phyloP scores from a whole-genome alignment of 805 yeast species.

The Candida glaebosa region DNA sequence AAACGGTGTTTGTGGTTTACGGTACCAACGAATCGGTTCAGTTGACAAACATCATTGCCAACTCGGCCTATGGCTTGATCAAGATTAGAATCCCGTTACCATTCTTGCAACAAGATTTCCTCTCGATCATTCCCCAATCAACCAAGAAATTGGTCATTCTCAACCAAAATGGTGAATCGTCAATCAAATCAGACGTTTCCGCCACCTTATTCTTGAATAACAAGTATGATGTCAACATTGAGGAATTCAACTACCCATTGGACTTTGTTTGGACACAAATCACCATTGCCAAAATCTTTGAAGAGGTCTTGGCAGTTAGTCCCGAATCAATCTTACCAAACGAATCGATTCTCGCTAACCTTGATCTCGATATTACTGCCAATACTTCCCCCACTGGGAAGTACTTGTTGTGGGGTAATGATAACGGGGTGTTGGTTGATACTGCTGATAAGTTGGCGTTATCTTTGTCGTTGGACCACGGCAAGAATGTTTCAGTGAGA shows the following conservation, averaged over 20 bases:
- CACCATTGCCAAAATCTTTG: slow-evolving; percentile 48
- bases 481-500: slow-evolving; percentile 50
- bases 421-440: slow-evolving; percentile 51
- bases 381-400: slow-evolving; percentile 43
- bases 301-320: slow-evolving; percentile 8
- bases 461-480: slow-evolving; percentile 61
- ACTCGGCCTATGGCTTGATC: slow-evolving; percentile 57
- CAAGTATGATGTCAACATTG: slow-evolving; percentile 36
- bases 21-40: slow-evolving; percentile 67
- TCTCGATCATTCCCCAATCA: slow-evolving; percentile 53
- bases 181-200: slow-evolving; percentile 66
- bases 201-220: slow-evolving; percentile 62
- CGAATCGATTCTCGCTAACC: slow-evolving; percentile 11
- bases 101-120: slow-evolving; percentile 62
- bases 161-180: slow-evolving; percentile 28
- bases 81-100: slow-evolving; percentile 79
- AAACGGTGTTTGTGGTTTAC: slow-evolving; percentile 75
- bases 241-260: slow-evolving; percentile 51
- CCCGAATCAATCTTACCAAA: slow-evolving; percentile 5
- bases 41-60: slow-evolving; percentile 43
- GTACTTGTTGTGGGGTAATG: slow-evolving; percentile 65
- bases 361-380: slow-evolving; percentile 25
- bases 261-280: slow-evolving; percentile 54
- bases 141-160: slow-evolving; percentile 63
- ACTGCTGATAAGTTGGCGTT: slow-evolving; percentile 67